Conservation (phyloP, 176 grass and related monocot genomes). For the Stipa capillata region DNA sequence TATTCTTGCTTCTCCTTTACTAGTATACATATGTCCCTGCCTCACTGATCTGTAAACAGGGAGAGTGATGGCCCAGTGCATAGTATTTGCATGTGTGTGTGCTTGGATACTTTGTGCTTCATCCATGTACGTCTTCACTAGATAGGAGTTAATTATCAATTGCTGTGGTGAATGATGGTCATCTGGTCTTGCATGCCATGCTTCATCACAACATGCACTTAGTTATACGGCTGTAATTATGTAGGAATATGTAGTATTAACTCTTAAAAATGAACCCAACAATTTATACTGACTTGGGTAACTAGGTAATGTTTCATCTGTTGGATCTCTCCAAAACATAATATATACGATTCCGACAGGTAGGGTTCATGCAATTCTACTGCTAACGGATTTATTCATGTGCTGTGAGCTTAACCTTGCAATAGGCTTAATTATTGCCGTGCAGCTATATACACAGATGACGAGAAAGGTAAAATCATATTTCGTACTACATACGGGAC, state of each 20-base stretch:
- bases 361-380: background rate
- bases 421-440: background rate
- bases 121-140: background rate
- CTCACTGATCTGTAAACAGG: conserved; percentile 20
- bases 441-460: background rate
- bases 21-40: conserved; percentile 17
- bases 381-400: no score
- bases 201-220: background rate
- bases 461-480: background rate
- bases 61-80: background rate
- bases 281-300: no score
- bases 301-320: no score
- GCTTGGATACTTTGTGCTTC: conserved; percentile 12
- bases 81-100: background rate
- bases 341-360: background rate
- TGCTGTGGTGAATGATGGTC: background rate
- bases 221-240: background rate
- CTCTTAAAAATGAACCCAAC: no score
- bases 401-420: background rate
- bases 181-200: background rate
- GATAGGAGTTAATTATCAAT: background rate
- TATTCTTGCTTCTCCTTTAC: conserved; percentile 40
- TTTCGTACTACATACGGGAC: background rate
- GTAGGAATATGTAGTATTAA: no score
- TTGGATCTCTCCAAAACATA: no score